A percentile compares a stretch with the other conserved stretches of the same genome.
Evolutionary conservation across 2,329 filamentous ascomycete genomes (phyloP).

Genomic region (Clonostachys sp.): DNA sequence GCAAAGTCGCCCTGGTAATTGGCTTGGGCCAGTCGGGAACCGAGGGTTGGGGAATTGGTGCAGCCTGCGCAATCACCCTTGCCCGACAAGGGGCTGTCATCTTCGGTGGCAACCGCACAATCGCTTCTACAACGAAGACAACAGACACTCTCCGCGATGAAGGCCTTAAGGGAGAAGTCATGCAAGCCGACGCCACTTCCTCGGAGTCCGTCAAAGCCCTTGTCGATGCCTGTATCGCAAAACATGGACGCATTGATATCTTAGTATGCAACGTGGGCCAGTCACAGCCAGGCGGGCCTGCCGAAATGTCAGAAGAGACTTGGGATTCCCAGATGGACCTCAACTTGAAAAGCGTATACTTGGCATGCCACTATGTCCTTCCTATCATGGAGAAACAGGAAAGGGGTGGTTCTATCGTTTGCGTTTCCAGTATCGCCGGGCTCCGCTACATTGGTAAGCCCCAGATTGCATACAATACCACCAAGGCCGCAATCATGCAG

Average conservation of each 20-base stretch:
- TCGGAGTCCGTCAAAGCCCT: constrained; percentile 44
- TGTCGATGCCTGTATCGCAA: constrained; percentile 43
- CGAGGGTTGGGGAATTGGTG: constrained; percentile 45
- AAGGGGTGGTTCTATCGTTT: constrained; percentile 33
- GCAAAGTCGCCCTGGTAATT: constrained; percentile 38
- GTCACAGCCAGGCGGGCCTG: constrained; percentile 46
- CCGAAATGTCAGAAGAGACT: constrained; percentile 35
- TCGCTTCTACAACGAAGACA: constrained; percentile 31
- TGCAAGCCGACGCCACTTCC: constrained; percentile 46
- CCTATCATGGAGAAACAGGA: constrained; percentile 49
- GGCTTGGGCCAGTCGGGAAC: constrained; percentile 37
- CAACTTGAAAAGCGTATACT: constrained; percentile 51
- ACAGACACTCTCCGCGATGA: constrained; percentile 26
- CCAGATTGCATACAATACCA: constrained; percentile 48
- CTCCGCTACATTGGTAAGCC: constrained; percentile 41
- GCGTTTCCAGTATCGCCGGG: constrained; percentile 45
- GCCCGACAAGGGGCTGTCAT: constrained; percentile 41
- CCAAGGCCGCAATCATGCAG: constrained; percentile 46
- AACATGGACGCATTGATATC: constrained; percentile 53
- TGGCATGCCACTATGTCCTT: constrained; percentile 45
- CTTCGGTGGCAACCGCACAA: constrained; percentile 44
- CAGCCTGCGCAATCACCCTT: constrained; percentile 40
- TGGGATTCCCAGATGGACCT: constrained; percentile 50
- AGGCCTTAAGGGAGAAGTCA: constrained; percentile 26
- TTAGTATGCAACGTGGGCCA: constrained; percentile 57